Evolutionary conservation across 1,139 yeast species (phyloP).

Genomic region (Saccharomyces hybrid): DNA sequence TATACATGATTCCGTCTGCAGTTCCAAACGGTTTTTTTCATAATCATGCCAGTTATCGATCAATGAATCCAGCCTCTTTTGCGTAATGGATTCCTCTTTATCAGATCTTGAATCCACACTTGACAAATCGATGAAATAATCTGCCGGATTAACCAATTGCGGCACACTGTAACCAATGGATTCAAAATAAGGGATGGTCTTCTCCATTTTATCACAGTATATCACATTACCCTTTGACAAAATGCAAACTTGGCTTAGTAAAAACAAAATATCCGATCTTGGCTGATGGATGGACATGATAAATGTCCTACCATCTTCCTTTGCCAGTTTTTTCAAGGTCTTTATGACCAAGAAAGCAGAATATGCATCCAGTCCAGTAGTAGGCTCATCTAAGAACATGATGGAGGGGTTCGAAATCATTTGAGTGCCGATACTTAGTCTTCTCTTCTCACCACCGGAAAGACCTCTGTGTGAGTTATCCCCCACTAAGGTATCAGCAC

Average conservation of each 20-base stretch:
- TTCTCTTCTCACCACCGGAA: conserved; percentile 80
- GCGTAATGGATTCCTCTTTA: conserved; percentile 37
- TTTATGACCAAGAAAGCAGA: conserved; percentile 62
- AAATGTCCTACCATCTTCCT: conserved; percentile 60
- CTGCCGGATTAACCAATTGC: conserved; percentile 49
- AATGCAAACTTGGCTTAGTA: conserved; percentile 67
- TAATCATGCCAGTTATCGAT: conserved; percentile 44
- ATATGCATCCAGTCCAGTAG: conserved; percentile 79
- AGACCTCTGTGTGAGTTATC: conserved; percentile 41
- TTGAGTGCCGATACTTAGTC: conserved; percentile 74
- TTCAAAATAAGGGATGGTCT: conserved; percentile 47
- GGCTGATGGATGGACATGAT: conserved; percentile 81
- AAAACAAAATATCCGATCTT: conserved; percentile 59
- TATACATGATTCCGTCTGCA: not conserved
- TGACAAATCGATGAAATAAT: conserved; percentile 59
- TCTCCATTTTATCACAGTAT: conserved; percentile 46
- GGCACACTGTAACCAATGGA: conserved; percentile 42
- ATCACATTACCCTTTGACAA: conserved; percentile 58
- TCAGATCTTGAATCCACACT: conserved; percentile 51
- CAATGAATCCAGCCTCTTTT: conserved; percentile 40
- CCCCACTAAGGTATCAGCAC: conserved; percentile 50
- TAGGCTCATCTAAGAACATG: conserved; percentile 78
- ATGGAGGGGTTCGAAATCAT: conserved; percentile 68
- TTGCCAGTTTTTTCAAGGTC: conserved; percentile 50
- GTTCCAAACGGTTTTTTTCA: conserved; percentile 11